These are phyloP conservation scores for Myochromella boudieri DNA, from an alignment of 768 basidiomycete species.

Conservation along the genomic window DNA sequence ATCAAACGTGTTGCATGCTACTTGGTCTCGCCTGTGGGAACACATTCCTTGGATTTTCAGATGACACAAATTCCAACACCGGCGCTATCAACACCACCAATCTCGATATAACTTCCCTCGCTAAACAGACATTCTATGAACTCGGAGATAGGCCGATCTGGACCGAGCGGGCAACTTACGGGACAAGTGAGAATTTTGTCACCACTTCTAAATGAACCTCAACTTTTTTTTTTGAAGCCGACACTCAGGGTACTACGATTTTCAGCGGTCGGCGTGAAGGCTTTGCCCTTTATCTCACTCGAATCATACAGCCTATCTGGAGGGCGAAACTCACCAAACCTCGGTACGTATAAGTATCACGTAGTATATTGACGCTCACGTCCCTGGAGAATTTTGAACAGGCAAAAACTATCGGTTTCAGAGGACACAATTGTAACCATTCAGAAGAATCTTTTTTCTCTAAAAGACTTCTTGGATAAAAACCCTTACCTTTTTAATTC, in stretches of 20 bases:
- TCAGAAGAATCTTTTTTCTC: constrained; percentile 75
- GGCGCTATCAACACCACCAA: constrained; percentile 44
- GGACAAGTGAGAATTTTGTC: constrained; percentile 51
- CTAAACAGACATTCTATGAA: constrained; percentile 87
- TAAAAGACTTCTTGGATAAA: constrained; percentile 75
- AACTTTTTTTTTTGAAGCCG: constrained; percentile 37
- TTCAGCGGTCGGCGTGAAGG: constrained; percentile 91
- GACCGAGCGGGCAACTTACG: constrained; percentile 76
- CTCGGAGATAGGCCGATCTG: constrained; percentile 83
- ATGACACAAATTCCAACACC: constrained; percentile 38
- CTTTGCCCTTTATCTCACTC: constrained; percentile 81
- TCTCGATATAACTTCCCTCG: constrained; percentile 64
- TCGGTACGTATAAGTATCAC: constrained; percentile 41
- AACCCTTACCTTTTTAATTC: constrained; percentile 87
- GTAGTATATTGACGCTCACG: constrained; percentile 1
- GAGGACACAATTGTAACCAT: constrained; percentile 65
- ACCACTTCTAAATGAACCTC: not conserved
- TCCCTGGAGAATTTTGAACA: constrained; percentile 34
- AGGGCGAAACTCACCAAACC: constrained; percentile 69
- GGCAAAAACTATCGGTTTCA: constrained; percentile 60
- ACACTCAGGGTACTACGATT: constrained; percentile 68
- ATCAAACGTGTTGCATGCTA: constrained; percentile 91
- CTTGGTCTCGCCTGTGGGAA: constrained; percentile 85
- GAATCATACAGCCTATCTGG: constrained; percentile 88
- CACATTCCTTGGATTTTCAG: constrained; percentile 67